Evolutionary conservation across 2,329 filamentous ascomycete species (phyloP).

Genomic region (Epichloe coenophiala): DNA sequence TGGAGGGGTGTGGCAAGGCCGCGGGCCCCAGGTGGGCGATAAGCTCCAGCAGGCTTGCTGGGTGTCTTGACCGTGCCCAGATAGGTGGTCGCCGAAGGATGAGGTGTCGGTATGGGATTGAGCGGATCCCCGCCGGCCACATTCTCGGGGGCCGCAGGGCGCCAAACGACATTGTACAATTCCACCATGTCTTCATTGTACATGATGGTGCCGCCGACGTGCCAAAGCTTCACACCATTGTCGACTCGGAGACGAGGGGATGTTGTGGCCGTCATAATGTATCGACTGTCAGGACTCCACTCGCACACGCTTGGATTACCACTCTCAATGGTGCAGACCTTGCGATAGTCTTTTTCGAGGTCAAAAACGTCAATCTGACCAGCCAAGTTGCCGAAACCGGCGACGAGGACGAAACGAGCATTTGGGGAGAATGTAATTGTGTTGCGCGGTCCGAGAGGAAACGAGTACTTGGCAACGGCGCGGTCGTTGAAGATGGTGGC

Average conservation of each 20-base stretch:
- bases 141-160: conserved; percentile 53
- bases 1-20: conserved; percentile 79
- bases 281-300: conserved; percentile 93
- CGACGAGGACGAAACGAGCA: conserved; percentile 83
- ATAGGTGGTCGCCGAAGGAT: conserved; percentile 70
- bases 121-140: conserved; percentile 57
- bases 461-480: conserved; percentile 69
- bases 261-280: conserved; percentile 94
- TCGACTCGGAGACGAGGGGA: conserved; percentile 91
- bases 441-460: conserved; percentile 80
- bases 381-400: conserved; percentile 92
- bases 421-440: conserved; percentile 91
- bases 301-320: conserved; percentile 93
- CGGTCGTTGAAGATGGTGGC: conserved; percentile 94
- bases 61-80: conserved; percentile 83
- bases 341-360: conserved; percentile 82
- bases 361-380: conserved; percentile 98
- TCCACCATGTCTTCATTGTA: conserved; percentile 94
- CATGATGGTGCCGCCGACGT: conserved; percentile 77
- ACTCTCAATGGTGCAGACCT: conserved; percentile 87
- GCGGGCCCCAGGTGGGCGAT: conserved; percentile 85
- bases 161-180: conserved; percentile 82
- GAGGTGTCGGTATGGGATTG: conserved; percentile 59
- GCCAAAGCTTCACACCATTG: conserved; percentile 92
- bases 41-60: conserved; percentile 92